Conservation (phyloP, 2,329 filamentous ascomycete species). For the Neonectria sp. region DNA sequence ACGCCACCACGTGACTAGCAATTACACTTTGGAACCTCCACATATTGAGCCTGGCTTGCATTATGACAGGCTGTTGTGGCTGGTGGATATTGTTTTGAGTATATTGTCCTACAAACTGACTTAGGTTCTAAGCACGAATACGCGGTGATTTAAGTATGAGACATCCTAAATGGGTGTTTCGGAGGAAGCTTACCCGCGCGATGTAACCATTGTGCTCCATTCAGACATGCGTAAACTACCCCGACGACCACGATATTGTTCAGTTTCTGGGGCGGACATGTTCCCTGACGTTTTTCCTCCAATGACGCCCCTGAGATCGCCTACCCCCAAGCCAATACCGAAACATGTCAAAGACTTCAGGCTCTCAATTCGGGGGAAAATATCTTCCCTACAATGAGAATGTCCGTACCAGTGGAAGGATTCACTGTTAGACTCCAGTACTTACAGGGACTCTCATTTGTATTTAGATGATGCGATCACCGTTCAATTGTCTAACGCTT, state of each 20-base stretch:
- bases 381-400: not conserved
- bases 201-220: conserved; percentile 12
- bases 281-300: conserved; percentile 18
- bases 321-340: not conserved
- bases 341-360: conserved; percentile 8
- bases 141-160: not conserved
- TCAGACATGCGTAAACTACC: not conserved
- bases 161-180: conserved; percentile 1
- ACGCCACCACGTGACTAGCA: too few relatives aligned
- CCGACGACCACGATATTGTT: not conserved
- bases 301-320: not conserved
- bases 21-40: too few relatives aligned
- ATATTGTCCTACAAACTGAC: not conserved
- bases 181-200: conserved; percentile 17
- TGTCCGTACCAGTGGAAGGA: not conserved
- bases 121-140: not conserved
- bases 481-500: too few relatives aligned
- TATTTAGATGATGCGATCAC: conserved; percentile 12
- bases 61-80: not conserved
- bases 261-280: conserved; percentile 5
- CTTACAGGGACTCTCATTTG: conserved; percentile 3
- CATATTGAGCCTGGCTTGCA: not conserved
- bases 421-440: not conserved
- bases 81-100: conserved; percentile 4
- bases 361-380: conserved; percentile 23